phyloP scores from a whole-genome alignment of 805 yeast species.

The Cyberlindnera samutprakarnensis region DNA sequence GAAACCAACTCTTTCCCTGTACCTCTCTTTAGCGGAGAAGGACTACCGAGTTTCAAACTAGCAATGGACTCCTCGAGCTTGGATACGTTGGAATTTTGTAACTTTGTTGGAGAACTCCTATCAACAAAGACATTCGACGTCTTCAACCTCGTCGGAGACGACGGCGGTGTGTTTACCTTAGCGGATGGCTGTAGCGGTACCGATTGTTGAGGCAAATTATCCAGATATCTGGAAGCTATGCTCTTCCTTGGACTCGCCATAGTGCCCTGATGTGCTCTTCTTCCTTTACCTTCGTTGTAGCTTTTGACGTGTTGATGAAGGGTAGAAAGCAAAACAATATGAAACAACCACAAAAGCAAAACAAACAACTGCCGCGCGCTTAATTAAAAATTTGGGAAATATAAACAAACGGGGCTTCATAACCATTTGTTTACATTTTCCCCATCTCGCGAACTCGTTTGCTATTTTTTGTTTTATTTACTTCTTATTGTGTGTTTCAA shows the following conservation, averaged over 20 bases:
- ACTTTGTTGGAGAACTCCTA: conserved; percentile 5
- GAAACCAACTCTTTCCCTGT: not conserved
- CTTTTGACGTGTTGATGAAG: too few species aligned
- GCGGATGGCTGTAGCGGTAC: conserved; percentile 15
- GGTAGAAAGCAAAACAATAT: too few species aligned
- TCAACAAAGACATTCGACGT: conserved; percentile 1
- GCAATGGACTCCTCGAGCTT: conserved; percentile 16
- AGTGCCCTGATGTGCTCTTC: not conserved
- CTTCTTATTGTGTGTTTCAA: too few species aligned
- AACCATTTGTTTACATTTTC: not conserved
- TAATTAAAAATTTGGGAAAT: conserved; percentile 5
- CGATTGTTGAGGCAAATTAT: conserved; percentile 12
- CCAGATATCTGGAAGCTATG: conserved; percentile 22
- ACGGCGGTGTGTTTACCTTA: conserved; percentile 9
- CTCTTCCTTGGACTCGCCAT: conserved; percentile 11
- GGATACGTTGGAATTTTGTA: conserved; percentile 8
- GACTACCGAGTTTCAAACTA: conserved; percentile 16
- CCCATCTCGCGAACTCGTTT: not conserved
- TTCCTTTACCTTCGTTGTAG: too few species aligned
- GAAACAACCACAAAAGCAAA: too few species aligned
- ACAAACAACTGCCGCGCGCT: too few species aligned
- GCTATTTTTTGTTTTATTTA: too few species aligned
- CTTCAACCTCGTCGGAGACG: conserved; percentile 2
- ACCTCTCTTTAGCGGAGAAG: conserved; percentile 21
- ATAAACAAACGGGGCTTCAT: conserved; percentile 8